Evolutionary conservation across 768 basidiomycete genomes (phyloP), one percentile per base, ranked within the genome.

Genomic region (Tulasnella sp.): DNA sequence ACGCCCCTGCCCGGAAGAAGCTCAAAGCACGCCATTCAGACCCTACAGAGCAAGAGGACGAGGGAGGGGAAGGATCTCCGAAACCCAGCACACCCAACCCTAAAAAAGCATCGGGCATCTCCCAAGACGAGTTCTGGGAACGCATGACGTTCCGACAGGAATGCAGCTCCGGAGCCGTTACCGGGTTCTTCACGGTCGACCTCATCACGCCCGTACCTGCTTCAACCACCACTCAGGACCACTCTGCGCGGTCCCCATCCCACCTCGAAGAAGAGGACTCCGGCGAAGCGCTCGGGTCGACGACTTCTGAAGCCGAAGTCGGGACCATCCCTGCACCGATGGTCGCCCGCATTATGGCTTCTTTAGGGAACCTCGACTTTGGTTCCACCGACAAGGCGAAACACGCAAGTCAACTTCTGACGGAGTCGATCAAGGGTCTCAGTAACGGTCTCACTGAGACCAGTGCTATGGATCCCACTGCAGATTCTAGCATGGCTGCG

Each of bases 101-200:
- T 18, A 73, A 75, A 75, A 69, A 50, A 14, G 18, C 50, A 0
- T 9, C 20, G 3, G n/a, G 80, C 9, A 77, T 95, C 74, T 86
- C 87, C 0, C 83, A 90, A 54, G 93, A 93, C 58, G 97, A 98
- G 84, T 99, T 97, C 86, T 99, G 97, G 97, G 96, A 98, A 86
- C 90, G 96, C 22, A 96, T 99, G 93, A 95, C 93, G 58, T 97
- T 94, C 86, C 90, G 98, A 40, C 97, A 98, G 84, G 98, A 99
- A 86, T 98, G 97, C 84, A 90, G 93, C 72, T 90, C 92, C 48
- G 96, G 97, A 2, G 93, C 94, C 1, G 90, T 97, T 22, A 98
- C 96, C 3, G 97, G 94, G 0, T 99, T 99, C 87, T 98, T 98
- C 85, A 90, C 91, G n/a, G 88, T 90, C 42, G 86, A 89, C 82